A percentile compares a stretch with the other conserved stretches of the same genome.
These are phyloP conservation scores for Herpotrichia juniperi DNA, from an alignment of 2,329 filamentous ascomycete genomes.

Conservation along the genomic window DNA sequence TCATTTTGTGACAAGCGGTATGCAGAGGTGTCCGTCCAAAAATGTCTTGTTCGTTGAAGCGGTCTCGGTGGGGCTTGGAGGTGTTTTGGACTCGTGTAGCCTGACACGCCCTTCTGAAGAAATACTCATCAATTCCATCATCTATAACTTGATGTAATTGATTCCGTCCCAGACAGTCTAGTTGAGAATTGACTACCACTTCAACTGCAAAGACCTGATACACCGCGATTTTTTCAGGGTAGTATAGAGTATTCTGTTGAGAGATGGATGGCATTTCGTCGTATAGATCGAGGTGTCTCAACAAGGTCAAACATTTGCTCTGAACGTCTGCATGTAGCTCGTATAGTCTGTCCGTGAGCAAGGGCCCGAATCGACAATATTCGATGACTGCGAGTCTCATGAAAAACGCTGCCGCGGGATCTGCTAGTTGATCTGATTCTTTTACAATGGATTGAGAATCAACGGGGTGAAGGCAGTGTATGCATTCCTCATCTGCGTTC, in stretches of 20 bases:
- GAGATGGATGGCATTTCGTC: background rate
- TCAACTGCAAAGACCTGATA: background rate
- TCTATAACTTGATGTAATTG: background rate
- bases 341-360: too few species aligned
- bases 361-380: too few species aligned
- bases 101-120: too few species aligned
- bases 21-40: constrained; percentile 15
- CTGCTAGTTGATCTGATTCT: too few species aligned
- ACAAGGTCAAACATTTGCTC: background rate
- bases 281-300: background rate
- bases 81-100: too few species aligned
- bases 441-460: too few species aligned
- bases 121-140: background rate
- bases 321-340: background rate
- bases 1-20: constrained; percentile 6
- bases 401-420: too few species aligned
- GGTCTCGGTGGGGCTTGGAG: too few species aligned
- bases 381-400: too few species aligned
- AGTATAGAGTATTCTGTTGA: background rate
- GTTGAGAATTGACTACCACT: background rate
- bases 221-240: background rate
- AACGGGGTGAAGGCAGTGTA: too few species aligned
- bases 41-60: constrained; percentile 8
- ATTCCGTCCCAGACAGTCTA: background rate
- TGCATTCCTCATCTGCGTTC: too few species aligned